Conservation (phyloP, 768 basidiomycete genomes). For the Nidularia pulvinata region DNA sequence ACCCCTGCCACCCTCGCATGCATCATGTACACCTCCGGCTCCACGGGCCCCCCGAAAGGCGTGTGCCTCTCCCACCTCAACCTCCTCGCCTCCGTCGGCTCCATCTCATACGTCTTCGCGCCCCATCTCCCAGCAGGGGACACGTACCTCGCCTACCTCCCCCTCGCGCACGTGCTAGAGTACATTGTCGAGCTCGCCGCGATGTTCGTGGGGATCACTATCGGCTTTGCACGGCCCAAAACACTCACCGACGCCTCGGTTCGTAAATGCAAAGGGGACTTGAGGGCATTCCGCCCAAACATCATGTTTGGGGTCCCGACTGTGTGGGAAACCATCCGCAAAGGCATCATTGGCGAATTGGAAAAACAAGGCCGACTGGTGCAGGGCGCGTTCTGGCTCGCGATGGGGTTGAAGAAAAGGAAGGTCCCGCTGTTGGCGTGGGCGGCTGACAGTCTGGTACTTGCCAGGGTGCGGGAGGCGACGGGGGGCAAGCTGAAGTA, state of each 20-base stretch:
- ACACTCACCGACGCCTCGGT: constrained; percentile 96
- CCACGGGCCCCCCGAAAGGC: constrained; percentile 94
- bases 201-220: constrained; percentile 74
- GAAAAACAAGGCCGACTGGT: constrained; percentile 64
- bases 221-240: constrained; percentile 93
- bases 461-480: constrained; percentile 75
- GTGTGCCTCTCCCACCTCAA: constrained; percentile 89
- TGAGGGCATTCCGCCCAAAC: constrained; percentile 79
- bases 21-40: constrained; percentile 81
- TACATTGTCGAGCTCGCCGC: constrained; percentile 88
- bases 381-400: constrained; percentile 79
- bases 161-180: constrained; percentile 94
- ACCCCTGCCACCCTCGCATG: constrained; percentile 42
- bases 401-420: constrained; percentile 73
- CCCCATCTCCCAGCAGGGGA: constrained; percentile 62
- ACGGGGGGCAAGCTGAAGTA: constrained; percentile 89
- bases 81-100: constrained; percentile 84
- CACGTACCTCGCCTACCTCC: constrained; percentile 87
- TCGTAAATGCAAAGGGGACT: constrained; percentile 83
- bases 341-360: constrained; percentile 88
- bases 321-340: constrained; percentile 96
- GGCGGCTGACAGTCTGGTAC: constrained; percentile 74
- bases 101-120: constrained; percentile 70
- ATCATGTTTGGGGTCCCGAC: constrained; percentile 96
- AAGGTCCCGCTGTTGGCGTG: constrained; percentile 62